Evolutionary conservation across 2,329 filamentous ascomycete genomes (phyloP).

Genomic region (Blastomyces silverae): DNA sequence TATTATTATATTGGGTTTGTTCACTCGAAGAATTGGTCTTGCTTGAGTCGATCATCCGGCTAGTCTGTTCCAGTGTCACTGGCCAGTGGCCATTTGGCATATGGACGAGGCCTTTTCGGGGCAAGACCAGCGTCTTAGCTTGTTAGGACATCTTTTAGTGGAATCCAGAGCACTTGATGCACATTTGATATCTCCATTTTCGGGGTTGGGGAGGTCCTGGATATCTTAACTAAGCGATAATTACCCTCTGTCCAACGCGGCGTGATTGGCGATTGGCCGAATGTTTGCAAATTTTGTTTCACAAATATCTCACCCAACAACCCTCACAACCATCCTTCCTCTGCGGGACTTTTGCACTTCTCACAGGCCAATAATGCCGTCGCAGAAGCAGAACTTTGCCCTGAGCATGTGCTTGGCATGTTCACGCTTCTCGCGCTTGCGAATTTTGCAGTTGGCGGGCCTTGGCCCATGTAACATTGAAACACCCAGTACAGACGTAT

Average conservation of each 20-base stretch:
- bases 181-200: conserved; percentile 7
- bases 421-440: background rate
- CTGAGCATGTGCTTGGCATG: background rate
- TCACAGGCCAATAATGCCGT: background rate
- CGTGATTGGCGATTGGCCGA: background rate
- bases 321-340: no score
- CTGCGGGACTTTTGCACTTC: background rate
- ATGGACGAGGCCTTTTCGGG: background rate
- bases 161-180: conserved; percentile 9
- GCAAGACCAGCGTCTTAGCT: background rate
- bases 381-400: background rate
- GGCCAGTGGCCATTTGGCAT: no score
- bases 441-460: background rate
- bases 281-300: conserved; percentile 10
- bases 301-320: background rate
- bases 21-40: background rate
- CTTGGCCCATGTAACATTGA: background rate
- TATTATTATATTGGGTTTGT: background rate
- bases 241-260: no score
- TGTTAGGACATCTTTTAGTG: background rate
- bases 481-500: background rate
- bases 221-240: conserved; percentile 7
- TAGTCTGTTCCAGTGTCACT: background rate
- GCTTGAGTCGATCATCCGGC: conserved; percentile 1
- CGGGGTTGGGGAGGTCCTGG: background rate